Evolutionary conservation across 345 rosid species (phyloP).

Genomic region (Eutrema yunnanense): DNA sequence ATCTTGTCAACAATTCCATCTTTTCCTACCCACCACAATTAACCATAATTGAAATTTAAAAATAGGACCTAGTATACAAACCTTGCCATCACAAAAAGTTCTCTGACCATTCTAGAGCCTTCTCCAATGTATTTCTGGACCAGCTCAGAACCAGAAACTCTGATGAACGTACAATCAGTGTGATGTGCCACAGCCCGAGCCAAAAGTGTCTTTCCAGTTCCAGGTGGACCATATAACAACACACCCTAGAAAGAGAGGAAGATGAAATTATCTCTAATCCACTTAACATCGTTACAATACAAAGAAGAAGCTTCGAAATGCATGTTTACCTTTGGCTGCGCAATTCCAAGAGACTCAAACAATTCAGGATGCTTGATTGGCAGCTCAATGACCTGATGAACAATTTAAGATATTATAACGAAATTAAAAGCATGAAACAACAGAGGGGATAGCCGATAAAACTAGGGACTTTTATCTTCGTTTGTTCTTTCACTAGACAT

Average conservation of each 20-base stretch:
- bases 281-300: background rate
- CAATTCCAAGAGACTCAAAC: slow-evolving; percentile 97
- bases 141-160: slow-evolving; percentile 98
- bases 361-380: slow-evolving; percentile 98
- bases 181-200: slow-evolving; percentile 99
- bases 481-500: background rate
- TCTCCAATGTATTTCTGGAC: slow-evolving; percentile 99
- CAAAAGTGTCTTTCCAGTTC: slow-evolving; percentile 93
- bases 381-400: slow-evolving; percentile 87
- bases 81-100: slow-evolving; percentile 99
- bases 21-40: background rate
- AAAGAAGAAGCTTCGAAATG: background rate
- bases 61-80: slow-evolving; percentile 23
- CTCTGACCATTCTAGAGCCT: slow-evolving; percentile 99
- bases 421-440: background rate
- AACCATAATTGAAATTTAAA: background rate
- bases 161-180: slow-evolving; percentile 98
- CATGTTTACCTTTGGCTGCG: slow-evolving; percentile 86
- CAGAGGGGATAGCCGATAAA: background rate
- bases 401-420: background rate
- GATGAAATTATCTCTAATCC: background rate
- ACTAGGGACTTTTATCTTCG: background rate
- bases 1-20: background rate
- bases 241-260: slow-evolving; percentile 61
- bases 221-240: slow-evolving; percentile 96